Percentiles rank a stretch among this genome's conserved stretches.
These are phyloP conservation scores for Butyriboletus appendiculatus DNA, from an alignment of 1,284 basidiomycete genomes.

Conservation along the genomic window DNA sequence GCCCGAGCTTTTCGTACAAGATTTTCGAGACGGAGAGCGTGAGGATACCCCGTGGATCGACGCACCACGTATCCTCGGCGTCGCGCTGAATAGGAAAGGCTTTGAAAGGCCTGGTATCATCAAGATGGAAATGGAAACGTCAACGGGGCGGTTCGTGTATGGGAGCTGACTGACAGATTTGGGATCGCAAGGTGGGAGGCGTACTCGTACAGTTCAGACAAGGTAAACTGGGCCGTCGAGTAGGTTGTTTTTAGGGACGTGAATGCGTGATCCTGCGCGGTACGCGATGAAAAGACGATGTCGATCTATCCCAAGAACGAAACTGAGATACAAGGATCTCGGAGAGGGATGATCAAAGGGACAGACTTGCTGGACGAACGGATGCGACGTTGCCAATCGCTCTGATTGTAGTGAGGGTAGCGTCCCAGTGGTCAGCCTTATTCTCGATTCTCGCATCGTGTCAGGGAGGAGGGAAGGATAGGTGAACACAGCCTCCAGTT, in stretches of 20 bases:
- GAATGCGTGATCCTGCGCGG: slow-evolving; percentile 39
- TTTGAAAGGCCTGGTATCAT: slow-evolving; percentile 34
- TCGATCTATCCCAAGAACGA: slow-evolving; percentile 47
- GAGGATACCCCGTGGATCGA: slow-evolving; percentile 58
- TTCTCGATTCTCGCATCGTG: slow-evolving; percentile 20
- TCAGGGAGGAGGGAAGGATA: neutral
- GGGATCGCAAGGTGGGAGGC: slow-evolving; percentile 17
- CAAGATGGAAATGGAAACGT: neutral
- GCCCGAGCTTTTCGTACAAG: slow-evolving; percentile 58
- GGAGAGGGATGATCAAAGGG: neutral
- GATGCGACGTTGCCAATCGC: slow-evolving; percentile 42
- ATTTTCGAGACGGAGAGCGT: slow-evolving; percentile 54
- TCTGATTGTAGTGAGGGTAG: slow-evolving; percentile 34
- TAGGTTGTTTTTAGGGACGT: slow-evolving; percentile 44
- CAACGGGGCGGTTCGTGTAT: neutral
- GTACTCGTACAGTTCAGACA: slow-evolving; percentile 44
- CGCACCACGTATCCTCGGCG: slow-evolving; percentile 60
- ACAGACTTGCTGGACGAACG: slow-evolving; percentile 54
- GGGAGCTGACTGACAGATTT: slow-evolving; percentile 16
- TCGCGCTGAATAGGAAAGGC: slow-evolving; percentile 38
- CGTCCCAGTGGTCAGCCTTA: slow-evolving; percentile 31
- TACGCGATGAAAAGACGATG: slow-evolving; percentile 48
- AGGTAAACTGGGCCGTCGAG: slow-evolving; percentile 39
- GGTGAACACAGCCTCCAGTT: slow-evolving; percentile 18
- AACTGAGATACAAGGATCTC: neutral